phyloP scores from a whole-genome alignment of 1,284 basidiomycete species.

The Puccinia coronata region DNA sequence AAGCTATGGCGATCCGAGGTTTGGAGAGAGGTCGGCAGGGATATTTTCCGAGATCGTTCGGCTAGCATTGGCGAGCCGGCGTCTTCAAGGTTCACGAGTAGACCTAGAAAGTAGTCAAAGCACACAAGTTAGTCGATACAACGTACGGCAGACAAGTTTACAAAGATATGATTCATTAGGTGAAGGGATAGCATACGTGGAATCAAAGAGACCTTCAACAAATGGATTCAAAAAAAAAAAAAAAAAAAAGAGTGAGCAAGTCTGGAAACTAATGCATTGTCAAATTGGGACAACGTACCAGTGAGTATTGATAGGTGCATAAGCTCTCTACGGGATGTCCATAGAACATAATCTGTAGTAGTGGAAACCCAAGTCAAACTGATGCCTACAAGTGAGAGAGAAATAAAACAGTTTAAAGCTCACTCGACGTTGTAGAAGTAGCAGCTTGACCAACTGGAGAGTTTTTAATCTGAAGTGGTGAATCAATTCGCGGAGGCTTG shows the following conservation, averaged over 20 bases:
- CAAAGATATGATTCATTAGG: background rate
- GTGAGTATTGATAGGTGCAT: slow-evolving; percentile 95
- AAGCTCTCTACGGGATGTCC: slow-evolving; percentile 95
- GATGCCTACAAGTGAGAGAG: background rate
- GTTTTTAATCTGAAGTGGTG: slow-evolving; percentile 92
- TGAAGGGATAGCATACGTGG: slow-evolving; percentile 64
- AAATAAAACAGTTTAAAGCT: slow-evolving; percentile 49
- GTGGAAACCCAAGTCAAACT: background rate
- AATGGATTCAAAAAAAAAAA: slow-evolving; percentile 57
- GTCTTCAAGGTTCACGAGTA: slow-evolving; percentile 85
- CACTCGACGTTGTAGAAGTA: slow-evolving; percentile 86
- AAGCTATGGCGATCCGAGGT: slow-evolving; percentile 90
- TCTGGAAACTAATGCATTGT: background rate
- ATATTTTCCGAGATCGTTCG: slow-evolving; percentile 66
- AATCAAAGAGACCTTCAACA: slow-evolving; percentile 66
- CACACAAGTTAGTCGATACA: background rate
- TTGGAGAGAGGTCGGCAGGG: slow-evolving; percentile 74
- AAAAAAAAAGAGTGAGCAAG: slow-evolving; percentile 9
- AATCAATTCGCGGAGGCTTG: slow-evolving; percentile 82
- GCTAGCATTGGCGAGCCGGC: slow-evolving; percentile 86
- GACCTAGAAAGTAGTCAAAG: slow-evolving; percentile 61
- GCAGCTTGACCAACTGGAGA: slow-evolving; percentile 86
- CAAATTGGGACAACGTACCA: slow-evolving; percentile 59
- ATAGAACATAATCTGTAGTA: slow-evolving; percentile 95
- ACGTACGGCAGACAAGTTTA: background rate